These are phyloP conservation scores for Corylus americana DNA, from an alignment of 306 rosid species.

Conservation along the genomic window DNA sequence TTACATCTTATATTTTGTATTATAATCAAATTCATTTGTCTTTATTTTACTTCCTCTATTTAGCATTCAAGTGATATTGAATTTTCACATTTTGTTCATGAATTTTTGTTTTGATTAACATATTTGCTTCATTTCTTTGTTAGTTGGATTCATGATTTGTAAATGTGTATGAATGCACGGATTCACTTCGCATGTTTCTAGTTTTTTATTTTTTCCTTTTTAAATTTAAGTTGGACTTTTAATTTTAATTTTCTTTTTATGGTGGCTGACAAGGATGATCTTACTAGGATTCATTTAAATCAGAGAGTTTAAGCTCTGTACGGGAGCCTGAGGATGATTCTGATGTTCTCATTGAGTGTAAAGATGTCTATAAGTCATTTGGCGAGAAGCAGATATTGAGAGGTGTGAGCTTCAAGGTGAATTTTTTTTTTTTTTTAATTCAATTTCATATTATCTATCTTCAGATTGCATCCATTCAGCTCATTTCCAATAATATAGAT, in stretches of 20 bases:
- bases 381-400: constrained; percentile 93
- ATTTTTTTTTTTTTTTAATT: constrained; percentile 8
- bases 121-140: not conserved
- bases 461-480: not conserved
- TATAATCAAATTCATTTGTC: not conserved
- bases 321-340: constrained; percentile 59
- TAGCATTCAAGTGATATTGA: not conserved
- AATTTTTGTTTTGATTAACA: not conserved
- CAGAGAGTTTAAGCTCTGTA: constrained; percentile 51
- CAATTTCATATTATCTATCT: too few relatives aligned
- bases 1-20: not conserved
- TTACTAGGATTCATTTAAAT: constrained; percentile 64
- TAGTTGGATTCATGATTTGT: not conserved
- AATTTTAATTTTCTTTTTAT: not conserved
- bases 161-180: not conserved
- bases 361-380: constrained; percentile 82
- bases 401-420: constrained; percentile 99
- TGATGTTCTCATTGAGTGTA: constrained; percentile 92
- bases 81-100: not conserved
- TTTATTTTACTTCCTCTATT: not conserved
- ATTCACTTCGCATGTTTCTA: not conserved
- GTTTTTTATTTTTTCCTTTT: not conserved
- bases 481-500: not conserved
- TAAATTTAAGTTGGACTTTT: not conserved
- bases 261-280: constrained; percentile 34